Base-by-base conservation (phyloP, 176 grass and related monocot genomes). In the Bolboschoenus planiculmis region DNA sequence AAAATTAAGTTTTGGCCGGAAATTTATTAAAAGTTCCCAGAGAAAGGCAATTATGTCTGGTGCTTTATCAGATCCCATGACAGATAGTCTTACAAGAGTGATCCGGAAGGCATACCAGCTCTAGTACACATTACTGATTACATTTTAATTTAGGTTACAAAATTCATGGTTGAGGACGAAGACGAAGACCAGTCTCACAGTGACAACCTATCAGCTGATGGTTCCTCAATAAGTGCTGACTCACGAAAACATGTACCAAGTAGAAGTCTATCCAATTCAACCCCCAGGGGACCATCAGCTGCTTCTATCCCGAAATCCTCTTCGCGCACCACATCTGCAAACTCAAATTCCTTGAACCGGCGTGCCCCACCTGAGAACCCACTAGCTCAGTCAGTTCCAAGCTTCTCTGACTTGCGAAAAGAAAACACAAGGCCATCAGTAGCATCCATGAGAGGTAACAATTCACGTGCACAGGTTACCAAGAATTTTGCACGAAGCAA, bases 361-460 rank as follows among this genome's bases (percentile, higher is more conserved):
- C 91, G 83, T 80, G 87, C 78, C 70, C 74, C 55, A 84, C 51
- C 78, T 85, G 91, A 91, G 80, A 99, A 93, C 88, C 85, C 89
- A 82, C 87, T 93, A 60, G 93, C 88, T 39, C 93, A 96, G 62
- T 96, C 93, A 66, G 91, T 99, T 58, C 93, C 97, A 34, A 93
- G 84, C 86, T 96, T 99, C 64, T 82, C 86, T 4, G 93, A 99
- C 63, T 90, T 99, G 23, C 85, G 93, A 86, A 99, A 99, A 72
- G 97, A 96, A 96, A 99, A 96, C 88, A 91, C 92, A 70, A 95
- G 87, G 50, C 96, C 90, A 81, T 89, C 88, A 67, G 78, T 78
- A 85, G 92, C 80, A 6, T 60, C 58, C 73, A 75, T 73, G 55
- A 89, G 88, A 67, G 94, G 89, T 78, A 84, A 64, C 42, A 90